phyloP scores from a whole-genome alignment of 108 stramenopile species.

The Skeletonema costatum region DNA sequence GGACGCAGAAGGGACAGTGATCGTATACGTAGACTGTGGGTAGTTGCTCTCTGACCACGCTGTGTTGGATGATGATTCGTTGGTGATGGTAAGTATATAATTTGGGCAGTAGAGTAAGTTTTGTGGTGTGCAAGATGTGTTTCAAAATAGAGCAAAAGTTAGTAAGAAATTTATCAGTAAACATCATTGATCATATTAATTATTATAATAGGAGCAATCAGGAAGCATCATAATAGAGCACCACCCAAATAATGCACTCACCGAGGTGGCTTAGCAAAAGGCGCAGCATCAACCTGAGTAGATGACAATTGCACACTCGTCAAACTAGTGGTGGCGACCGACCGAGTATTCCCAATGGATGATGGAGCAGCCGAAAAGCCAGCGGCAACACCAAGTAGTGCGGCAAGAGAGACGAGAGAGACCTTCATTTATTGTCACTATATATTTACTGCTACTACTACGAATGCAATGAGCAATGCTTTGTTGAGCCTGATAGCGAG shows the following conservation, averaged over 20 bases:
- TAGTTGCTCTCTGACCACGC: constrained; percentile 24
- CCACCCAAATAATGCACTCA: not conserved
- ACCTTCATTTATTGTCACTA: constrained; percentile 10
- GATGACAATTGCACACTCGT: constrained; percentile 31
- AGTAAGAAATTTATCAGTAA: not conserved
- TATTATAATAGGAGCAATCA: not conserved
- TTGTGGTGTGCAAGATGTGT: not conserved
- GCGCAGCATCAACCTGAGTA: constrained; percentile 31
- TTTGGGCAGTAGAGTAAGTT: not conserved
- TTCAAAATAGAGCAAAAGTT: not conserved
- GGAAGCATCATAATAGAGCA: not conserved
- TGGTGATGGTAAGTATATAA: not conserved
- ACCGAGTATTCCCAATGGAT: not conserved
- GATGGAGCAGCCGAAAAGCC: constrained; percentile 9
- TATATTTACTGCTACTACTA: not conserved
- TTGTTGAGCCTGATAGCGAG: not conserved
- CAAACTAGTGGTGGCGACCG: constrained; percentile 1
- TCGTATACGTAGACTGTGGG: constrained; percentile 94
- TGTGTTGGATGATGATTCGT: not conserved
- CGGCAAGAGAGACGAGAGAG: constrained; percentile 2
- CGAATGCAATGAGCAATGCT: not conserved
- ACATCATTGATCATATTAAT: not conserved
- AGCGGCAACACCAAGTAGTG: constrained; percentile 1
- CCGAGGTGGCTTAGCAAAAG: constrained; percentile 39
- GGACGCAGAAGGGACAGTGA: constrained; percentile 98